phyloP scores from a whole-genome alignment of 2,329 filamentous ascomycete species.

The Phaeosphaeriaceae sp. region DNA sequence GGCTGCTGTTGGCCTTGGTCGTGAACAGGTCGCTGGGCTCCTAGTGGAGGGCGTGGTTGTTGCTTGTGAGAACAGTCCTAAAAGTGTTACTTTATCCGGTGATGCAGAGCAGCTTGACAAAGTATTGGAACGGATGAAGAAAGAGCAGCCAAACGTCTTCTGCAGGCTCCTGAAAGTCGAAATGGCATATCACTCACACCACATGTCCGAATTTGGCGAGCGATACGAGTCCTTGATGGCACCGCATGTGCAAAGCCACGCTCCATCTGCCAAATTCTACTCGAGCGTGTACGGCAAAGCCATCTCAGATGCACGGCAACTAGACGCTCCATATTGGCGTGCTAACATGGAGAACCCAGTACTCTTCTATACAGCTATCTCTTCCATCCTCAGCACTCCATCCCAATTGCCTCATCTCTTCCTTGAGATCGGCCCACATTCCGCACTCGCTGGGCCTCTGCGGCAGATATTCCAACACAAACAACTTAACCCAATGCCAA shows the following conservation, averaged over 20 bases:
- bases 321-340: slow-evolving; percentile 21
- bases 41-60: slow-evolving; percentile 2
- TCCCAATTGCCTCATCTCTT: slow-evolving; percentile 2
- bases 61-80: slow-evolving; percentile 26
- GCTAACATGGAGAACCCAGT: slow-evolving; percentile 18
- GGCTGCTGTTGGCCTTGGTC: slow-evolving; percentile 15
- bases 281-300: slow-evolving; percentile 12
- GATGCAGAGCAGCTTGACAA: slow-evolving; percentile 15
- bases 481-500: neutral
- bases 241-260: neutral
- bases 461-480: slow-evolving; percentile 11
- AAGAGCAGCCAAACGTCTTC: slow-evolving; percentile 32
- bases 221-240: neutral
- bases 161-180: slow-evolving; percentile 24
- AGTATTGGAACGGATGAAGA: slow-evolving; percentile 9
- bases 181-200: slow-evolving; percentile 38
- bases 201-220: slow-evolving; percentile 24
- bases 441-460: slow-evolving; percentile 15
- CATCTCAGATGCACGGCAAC: neutral
- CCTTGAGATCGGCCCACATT: slow-evolving; percentile 23
- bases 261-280: slow-evolving; percentile 8
- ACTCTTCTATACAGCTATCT: slow-evolving; percentile 10
- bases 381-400: neutral
- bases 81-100: slow-evolving; percentile 30
- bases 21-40: neutral